phyloP scores from a whole-genome alignment of 768 basidiomycete species.

The Cystobasidiopsis lactophilus region DNA sequence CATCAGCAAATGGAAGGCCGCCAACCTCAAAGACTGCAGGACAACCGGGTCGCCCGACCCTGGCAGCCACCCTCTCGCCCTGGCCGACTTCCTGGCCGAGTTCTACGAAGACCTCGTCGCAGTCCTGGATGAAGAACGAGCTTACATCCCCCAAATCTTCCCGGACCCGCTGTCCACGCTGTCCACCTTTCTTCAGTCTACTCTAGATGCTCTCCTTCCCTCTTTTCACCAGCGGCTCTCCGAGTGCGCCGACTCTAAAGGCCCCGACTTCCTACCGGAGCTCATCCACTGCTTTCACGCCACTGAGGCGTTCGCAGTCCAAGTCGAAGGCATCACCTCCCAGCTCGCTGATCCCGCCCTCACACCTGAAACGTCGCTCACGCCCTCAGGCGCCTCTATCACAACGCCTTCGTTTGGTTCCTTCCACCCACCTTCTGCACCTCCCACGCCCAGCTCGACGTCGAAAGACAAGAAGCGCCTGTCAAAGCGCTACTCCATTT shows the following conservation, averaged over 20 bases:
- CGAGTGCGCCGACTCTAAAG: conserved; percentile 42
- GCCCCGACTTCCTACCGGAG: conserved; percentile 40
- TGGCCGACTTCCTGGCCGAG: conserved; percentile 45
- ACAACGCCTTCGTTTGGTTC: background rate
- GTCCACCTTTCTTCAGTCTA: conserved; percentile 60
- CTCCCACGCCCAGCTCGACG: conserved; percentile 7
- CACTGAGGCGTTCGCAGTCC: conserved; percentile 62
- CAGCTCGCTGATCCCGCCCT: conserved; percentile 25
- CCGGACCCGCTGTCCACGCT: conserved; percentile 58
- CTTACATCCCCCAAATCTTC: conserved; percentile 50
- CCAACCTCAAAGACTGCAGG: conserved; percentile 27
- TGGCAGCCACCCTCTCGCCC: conserved; percentile 24
- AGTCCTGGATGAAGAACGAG: conserved; percentile 34
- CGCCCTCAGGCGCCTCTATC: background rate
- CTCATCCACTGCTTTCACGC: conserved; percentile 47
- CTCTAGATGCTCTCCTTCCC: conserved; percentile 55
- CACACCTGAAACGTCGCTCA: background rate
- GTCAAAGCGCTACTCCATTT: conserved; percentile 24
- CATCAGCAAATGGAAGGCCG: conserved; percentile 46
- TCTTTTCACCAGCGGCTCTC: conserved; percentile 59
- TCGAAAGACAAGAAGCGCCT: conserved; percentile 14
- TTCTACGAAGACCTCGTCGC: conserved; percentile 52
- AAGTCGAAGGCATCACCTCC: conserved; percentile 52
- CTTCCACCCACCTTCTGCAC: conserved; percentile 1
- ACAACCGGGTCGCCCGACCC: conserved; percentile 30